Evolutionary conservation across 2,329 filamentous ascomycete genomes (phyloP).

Genomic region (Sporothrix phasma): DNA sequence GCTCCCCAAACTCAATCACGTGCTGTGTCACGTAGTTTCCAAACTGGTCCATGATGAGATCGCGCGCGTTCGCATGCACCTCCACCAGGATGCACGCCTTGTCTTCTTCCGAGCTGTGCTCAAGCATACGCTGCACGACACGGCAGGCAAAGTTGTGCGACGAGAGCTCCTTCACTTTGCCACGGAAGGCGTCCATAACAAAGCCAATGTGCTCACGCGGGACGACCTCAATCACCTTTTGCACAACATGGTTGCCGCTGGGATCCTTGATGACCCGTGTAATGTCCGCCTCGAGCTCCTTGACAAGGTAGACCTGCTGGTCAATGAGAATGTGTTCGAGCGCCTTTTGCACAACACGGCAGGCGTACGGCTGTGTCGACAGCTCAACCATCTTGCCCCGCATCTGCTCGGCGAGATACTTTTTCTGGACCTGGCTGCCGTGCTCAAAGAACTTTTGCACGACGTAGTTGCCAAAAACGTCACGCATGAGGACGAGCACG

Average conservation of each 20-base stretch:
- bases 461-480: slow-evolving; percentile 97
- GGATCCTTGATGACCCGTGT: slow-evolving; percentile 71
- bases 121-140: slow-evolving; percentile 85
- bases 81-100: slow-evolving; percentile 65
- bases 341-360: slow-evolving; percentile 93
- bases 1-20: slow-evolving; percentile 68
- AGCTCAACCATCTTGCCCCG: slow-evolving; percentile 70
- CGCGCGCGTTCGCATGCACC: slow-evolving; percentile 60
- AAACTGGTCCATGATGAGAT: slow-evolving; percentile 75
- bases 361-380: slow-evolving; percentile 84
- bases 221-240: slow-evolving; percentile 79
- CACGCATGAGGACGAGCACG: slow-evolving; percentile 80
- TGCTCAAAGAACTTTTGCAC: slow-evolving; percentile 98
- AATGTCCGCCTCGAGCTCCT: slow-evolving; percentile 70
- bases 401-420: slow-evolving; percentile 75
- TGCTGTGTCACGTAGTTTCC: slow-evolving; percentile 97
- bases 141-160: slow-evolving; percentile 81
- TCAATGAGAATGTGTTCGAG: slow-evolving; percentile 86
- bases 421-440: slow-evolving; percentile 89
- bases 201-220: slow-evolving; percentile 72
- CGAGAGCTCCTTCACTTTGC: slow-evolving; percentile 63
- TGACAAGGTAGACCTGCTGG: slow-evolving; percentile 50
- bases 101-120: slow-evolving; percentile 65
- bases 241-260: slow-evolving; percentile 94
- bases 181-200: slow-evolving; percentile 70